Evolutionary conservation across 768 basidiomycete species (phyloP), one percentile per base, ranked within the genome.

Genomic region (Russula sp.): DNA sequence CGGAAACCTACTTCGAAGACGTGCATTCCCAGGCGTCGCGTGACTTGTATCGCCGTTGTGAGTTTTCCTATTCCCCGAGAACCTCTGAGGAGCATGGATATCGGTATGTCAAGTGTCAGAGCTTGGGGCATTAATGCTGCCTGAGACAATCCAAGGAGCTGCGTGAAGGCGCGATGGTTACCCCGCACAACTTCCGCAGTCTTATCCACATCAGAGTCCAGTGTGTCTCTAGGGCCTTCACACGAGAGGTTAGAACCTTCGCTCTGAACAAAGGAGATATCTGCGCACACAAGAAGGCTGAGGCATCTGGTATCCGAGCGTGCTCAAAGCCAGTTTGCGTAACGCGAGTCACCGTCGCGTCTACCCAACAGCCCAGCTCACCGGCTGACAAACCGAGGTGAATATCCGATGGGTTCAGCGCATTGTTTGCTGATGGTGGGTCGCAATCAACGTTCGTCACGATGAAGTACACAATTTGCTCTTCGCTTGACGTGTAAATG

Each of bases 361-460:
- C 91, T 20, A 97, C 78, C 81, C 89, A 90, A 68, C 88, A 95
- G 0, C 96, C 96, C 18, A 94, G 70, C 67, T 90, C 84, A 5
- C 88, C 90, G 20, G 79, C 71, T 0, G 79, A 78, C 2, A 79
- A 79, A 16, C 83, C 82, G 25, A 80, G 75, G 65, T 83, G 81
- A 7, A 81, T 70, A 63, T 85, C 83, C 22, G 73, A 72, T 39
- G 64, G 69, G 36, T 48, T 47, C 61, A 58, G 70, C 46, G 65
- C 71, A 42, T 60, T 65, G 36, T 73, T 72, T 38, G 78, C 73
- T 10, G 75, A 68, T 7, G 83, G 70, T 0, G 84, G 74, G 55
- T 84, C 83, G 69, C 85, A 82, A 36, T 90, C 87, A 38, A 97
- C 73, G 58, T 87, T 82, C 14, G 90, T 89, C 52, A 98, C 78